phyloP scores from a whole-genome alignment of 2,329 filamentous ascomycete genomes.

The Aspergillaceae sp. region DNA sequence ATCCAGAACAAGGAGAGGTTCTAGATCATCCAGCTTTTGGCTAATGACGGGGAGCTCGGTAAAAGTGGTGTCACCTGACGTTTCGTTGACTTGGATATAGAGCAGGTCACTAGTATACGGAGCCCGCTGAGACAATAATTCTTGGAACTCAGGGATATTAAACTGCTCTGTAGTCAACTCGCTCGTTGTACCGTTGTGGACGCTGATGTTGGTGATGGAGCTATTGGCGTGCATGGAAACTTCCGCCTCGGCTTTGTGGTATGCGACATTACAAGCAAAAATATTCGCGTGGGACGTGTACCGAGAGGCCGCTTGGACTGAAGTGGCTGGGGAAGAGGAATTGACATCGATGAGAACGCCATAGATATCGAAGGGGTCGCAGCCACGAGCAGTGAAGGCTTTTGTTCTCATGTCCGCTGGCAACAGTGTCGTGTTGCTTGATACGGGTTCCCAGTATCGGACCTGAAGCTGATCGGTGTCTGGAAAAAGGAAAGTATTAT shows the following conservation, averaged over 20 bases:
- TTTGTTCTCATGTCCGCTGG: conserved; percentile 7
- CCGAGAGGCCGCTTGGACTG: conserved; percentile 1
- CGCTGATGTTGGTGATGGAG: conserved; percentile 19
- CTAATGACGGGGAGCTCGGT: conserved; percentile 26
- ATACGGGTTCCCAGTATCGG: conserved; percentile 28
- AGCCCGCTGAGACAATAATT: conserved; percentile 21
- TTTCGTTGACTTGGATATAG: conserved; percentile 21
- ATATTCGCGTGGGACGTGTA: conserved; percentile 20
- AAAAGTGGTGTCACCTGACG: conserved; percentile 17
- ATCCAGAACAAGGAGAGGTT: conserved; percentile 22
- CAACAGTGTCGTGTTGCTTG: conserved; percentile 6
- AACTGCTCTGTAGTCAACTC: conserved; percentile 15
- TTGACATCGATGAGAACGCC: conserved; percentile 26
- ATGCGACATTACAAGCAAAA: conserved; percentile 25
- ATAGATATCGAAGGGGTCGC: conserved; percentile 24
- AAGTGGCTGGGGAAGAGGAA: conserved; percentile 9
- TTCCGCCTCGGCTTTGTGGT: conserved; percentile 19
- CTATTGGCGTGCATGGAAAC: conserved; percentile 28
- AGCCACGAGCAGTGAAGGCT: conserved; percentile 18
- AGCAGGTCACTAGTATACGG: conserved; percentile 28
- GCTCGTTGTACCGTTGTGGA: conserved; percentile 13
- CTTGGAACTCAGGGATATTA: conserved; percentile 24
- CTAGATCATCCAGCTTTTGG: conserved; percentile 21
- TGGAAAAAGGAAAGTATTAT: conserved; percentile 21
- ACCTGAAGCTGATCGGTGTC: conserved; percentile 23